Evolutionary conservation across 2,329 filamentous ascomycete species (phyloP).

Genomic region (Raffaelea arxii): DNA sequence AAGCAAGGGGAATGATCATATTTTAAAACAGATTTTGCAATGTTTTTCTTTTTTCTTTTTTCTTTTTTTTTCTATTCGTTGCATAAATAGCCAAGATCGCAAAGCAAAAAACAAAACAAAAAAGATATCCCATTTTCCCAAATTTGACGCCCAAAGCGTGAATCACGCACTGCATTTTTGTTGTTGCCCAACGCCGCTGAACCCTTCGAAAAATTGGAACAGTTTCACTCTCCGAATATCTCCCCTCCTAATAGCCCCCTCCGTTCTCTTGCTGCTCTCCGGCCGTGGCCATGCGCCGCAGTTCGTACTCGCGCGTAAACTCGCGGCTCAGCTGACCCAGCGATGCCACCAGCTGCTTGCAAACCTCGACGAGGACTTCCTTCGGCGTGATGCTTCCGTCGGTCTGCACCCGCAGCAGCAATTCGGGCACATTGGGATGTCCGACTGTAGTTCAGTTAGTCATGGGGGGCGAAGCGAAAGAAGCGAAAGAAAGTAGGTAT

Average conservation of each 20-base stretch:
- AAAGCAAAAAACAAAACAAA: neutral
- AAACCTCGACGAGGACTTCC: slow-evolving; percentile 72
- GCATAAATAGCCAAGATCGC: neutral
- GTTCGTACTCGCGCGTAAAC: slow-evolving; percentile 86
- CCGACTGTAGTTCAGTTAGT: slow-evolving; percentile 27
- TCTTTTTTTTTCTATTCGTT: neutral
- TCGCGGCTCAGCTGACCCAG: slow-evolving; percentile 72
- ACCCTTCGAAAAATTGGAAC: no score
- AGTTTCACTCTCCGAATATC: no score
- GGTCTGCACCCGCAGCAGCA: slow-evolving; percentile 76
- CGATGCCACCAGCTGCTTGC: slow-evolving; percentile 72
- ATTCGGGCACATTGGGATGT: slow-evolving; percentile 51
- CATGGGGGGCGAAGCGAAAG: neutral
- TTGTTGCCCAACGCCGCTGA: no score
- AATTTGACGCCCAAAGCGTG: no score
- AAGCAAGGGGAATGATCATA: no score
- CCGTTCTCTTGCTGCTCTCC: slow-evolving; percentile 40
- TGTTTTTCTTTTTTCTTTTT: neutral
- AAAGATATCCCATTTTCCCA: no score
- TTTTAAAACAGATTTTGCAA: no score
- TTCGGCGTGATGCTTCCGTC: slow-evolving; percentile 84
- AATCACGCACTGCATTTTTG: no score
- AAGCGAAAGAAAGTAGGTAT: neutral
- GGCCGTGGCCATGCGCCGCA: slow-evolving; percentile 72
- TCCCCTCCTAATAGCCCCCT: neutral